Evolutionary conservation across 139 green algal genomes (phyloP), one percentile per base, ranked within the genome.

Genomic region (Diplosphaera chodatii): DNA sequence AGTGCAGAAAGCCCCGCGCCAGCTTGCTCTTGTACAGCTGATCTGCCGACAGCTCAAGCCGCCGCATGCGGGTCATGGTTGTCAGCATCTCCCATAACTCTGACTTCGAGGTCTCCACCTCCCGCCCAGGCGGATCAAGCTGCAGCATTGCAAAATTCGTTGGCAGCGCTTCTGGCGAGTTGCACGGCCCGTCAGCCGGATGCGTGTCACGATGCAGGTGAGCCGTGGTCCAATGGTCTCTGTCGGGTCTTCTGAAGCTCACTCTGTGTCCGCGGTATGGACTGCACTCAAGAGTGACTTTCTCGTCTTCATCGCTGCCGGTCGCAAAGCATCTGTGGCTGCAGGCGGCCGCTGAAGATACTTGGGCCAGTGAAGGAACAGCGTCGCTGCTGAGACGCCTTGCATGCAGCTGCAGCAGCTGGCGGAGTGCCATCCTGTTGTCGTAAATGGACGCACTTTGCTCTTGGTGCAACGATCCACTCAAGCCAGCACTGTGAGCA

Each of bases 1-100:
- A 69, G 82, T 99, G 94, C 82, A 96, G 97, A 82, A 99, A 99
- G 4, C 95, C 95, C 13, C 94, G 84, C 63, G 99, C 98, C 66
- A 97, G 78, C 83, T 96, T 96, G 64, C 87, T 79, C 77, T 96
- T 96, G 85, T 97, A 97, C 68, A 92, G 81, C 82, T 93, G 87
- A 85, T 98, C 94, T 21, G 89, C 85, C 27, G 88, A 87, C 40
- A 99, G 95, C 82, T 99, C 94, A 84, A 97, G 92, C 31, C 93
- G 84, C 5, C 92, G 80, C 83, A 97, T 91, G 5, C 76, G 79
- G 78, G 88, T 96, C 88, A 97, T 93, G n/a, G 23, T 80, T 83
- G 59, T 74, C 65, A 64, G n/a, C 37, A 56, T 33, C 22, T 23
- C 32, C 27, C 40, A 28, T 55, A 97, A 82, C 78, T 97, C 91